These are phyloP conservation scores for Ganoderma resinaceum DNA, from an alignment of 1,284 basidiomycete genomes.

Conservation along the genomic window DNA sequence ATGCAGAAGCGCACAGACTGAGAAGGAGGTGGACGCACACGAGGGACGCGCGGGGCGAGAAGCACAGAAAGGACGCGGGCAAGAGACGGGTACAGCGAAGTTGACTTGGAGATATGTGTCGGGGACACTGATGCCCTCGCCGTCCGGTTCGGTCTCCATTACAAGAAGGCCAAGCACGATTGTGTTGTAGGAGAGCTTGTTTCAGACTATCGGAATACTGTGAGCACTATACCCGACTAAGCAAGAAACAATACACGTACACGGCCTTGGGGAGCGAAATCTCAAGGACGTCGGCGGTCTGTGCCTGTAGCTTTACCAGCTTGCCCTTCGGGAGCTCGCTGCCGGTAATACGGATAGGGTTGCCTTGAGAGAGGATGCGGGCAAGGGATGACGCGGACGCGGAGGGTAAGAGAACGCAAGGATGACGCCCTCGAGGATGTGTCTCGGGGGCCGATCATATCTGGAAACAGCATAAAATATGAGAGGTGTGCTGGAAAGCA, in stretches of 20 bases:
- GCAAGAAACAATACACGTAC: conserved; percentile 55
- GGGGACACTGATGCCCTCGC: conserved; percentile 88
- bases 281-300: conserved; percentile 94
- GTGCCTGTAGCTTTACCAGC: conserved; percentile 96
- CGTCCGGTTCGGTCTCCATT: conserved; percentile 93
- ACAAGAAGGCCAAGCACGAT: conserved; percentile 96
- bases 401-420: too few relatives aligned
- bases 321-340: conserved; percentile 92
- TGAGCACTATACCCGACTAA: background rate
- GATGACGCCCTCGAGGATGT: too few relatives aligned
- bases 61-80: too few relatives aligned
- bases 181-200: conserved; percentile 91
- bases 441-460: too few relatives aligned
- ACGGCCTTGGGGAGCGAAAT: conserved; percentile 96
- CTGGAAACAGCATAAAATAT: too few relatives aligned
- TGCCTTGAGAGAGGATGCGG: too few relatives aligned
- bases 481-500: too few relatives aligned
- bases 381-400: too few relatives aligned
- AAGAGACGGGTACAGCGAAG: conserved; percentile 81
- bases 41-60: too few relatives aligned
- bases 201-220: conserved; percentile 71
- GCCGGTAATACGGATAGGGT: conserved; percentile 93
- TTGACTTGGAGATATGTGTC: conserved; percentile 97
- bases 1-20: too few relatives aligned
- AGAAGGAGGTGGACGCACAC: too few relatives aligned